Percentiles rank a stretch among this genome's conserved stretches.
Evolutionary conservation across 495 filamentous ascomycete genomes (phyloP).

Genomic region (Filosporella fistucella): DNA sequence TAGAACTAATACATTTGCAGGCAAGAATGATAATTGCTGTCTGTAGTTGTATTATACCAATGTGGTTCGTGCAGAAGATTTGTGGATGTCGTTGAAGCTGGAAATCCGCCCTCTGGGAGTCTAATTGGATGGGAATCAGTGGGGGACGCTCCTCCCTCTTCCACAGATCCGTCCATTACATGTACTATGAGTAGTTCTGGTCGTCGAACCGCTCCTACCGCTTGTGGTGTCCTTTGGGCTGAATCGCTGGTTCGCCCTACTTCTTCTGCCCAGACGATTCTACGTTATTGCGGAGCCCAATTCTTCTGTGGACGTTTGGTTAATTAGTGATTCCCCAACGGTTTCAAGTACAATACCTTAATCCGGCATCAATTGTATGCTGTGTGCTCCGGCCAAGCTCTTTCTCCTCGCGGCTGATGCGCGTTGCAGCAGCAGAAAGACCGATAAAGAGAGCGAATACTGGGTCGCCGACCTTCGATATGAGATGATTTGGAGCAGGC

Average conservation of each 20-base stretch:
- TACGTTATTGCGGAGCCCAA: slow-evolving; percentile 2
- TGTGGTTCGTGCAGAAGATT: too few relatives aligned
- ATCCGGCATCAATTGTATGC: slow-evolving; percentile 43
- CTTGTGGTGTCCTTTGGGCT: neutral
- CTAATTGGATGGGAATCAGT: too few relatives aligned
- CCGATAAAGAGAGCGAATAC: slow-evolving; percentile 83
- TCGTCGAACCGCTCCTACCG: neutral
- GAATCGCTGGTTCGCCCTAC: neutral
- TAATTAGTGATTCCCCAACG: too few relatives aligned
- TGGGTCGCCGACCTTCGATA: slow-evolving; percentile 72
- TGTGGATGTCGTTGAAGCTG: too few relatives aligned
- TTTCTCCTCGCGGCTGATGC: slow-evolving; percentile 80
- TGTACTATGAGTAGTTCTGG: too few relatives aligned
- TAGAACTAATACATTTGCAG: too few relatives aligned
- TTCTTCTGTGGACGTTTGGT: neutral
- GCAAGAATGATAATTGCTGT: too few relatives aligned
- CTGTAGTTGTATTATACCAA: too few relatives aligned
- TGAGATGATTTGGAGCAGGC: slow-evolving; percentile 48
- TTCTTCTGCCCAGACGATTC: neutral
- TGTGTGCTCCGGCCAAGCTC: slow-evolving; percentile 54
- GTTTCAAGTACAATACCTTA: slow-evolving; percentile 32
- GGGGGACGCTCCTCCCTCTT: too few relatives aligned
- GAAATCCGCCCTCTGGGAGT: too few relatives aligned
- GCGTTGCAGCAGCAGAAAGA: slow-evolving; percentile 52
- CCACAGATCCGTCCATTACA: too few relatives aligned